A percentile compares a stretch with the other conserved stretches of the same genome.
These are phyloP conservation scores for Mimosa bimucronata DNA, from an alignment of 306 rosid genomes.

Conservation along the genomic window DNA sequence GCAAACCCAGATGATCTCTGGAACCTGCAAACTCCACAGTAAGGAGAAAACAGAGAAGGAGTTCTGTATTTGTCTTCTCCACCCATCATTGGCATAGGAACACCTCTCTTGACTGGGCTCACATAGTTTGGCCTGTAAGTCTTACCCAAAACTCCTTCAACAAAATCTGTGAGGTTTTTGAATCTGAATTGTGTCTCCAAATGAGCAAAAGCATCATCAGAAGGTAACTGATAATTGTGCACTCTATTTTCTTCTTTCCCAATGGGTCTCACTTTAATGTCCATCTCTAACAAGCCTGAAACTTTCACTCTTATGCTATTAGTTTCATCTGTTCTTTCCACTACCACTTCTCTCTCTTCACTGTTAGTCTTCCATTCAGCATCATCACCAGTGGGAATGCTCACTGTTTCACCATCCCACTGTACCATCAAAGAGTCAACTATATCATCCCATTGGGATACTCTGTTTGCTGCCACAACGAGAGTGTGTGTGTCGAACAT, in stretches of 20 bases:
- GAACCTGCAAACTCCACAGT: constrained; percentile 64
- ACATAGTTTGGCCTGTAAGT: constrained; percentile 69
- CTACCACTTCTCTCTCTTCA: constrained; percentile 57
- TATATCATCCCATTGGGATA: constrained; percentile 61
- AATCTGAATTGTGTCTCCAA: constrained; percentile 76
- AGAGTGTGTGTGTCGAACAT: constrained; percentile 76
- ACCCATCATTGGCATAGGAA: constrained; percentile 82
- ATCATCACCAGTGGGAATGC: constrained; percentile 53
- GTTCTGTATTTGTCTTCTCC: constrained; percentile 73
- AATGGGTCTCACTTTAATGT: constrained; percentile 66
- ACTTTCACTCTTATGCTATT: constrained; percentile 63
- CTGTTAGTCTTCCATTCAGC: constrained; percentile 62
- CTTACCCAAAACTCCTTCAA: constrained; percentile 79
- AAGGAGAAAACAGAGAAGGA: constrained; percentile 52
- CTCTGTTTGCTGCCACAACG: constrained; percentile 65
- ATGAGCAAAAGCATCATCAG: constrained; percentile 71
- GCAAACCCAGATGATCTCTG: constrained; percentile 49
- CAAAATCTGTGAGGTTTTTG: constrained; percentile 47
- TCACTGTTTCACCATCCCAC: constrained; percentile 61
- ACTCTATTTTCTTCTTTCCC: constrained; percentile 65
- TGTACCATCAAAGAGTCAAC: constrained; percentile 60
- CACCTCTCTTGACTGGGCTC: constrained; percentile 76
- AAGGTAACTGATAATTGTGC: constrained; percentile 72
- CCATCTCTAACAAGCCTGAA: constrained; percentile 61
- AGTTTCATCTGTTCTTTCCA: constrained; percentile 72